Evolutionary conservation across 176 grass and related monocot species (phyloP).

Genomic region (Pharus latifolius): DNA sequence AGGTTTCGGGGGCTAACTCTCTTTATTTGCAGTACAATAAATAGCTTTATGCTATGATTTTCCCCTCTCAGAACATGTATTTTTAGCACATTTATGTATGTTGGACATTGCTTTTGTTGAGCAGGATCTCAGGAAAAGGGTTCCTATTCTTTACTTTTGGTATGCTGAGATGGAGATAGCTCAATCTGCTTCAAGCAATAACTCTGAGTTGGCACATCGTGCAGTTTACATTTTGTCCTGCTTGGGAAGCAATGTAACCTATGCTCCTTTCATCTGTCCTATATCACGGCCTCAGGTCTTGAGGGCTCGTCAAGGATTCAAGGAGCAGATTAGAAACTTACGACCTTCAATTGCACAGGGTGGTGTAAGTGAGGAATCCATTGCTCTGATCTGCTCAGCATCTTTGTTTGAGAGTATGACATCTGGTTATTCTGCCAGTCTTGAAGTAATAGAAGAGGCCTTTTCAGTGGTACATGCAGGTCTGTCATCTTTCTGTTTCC

Average conservation of each 20-base stretch:
- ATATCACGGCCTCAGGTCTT: slow-evolving; percentile 64
- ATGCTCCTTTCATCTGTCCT: slow-evolving; percentile 45
- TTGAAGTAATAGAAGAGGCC: slow-evolving; percentile 77
- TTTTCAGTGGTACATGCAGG: slow-evolving; percentile 63
- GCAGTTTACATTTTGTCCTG: slow-evolving; percentile 76
- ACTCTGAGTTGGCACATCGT: slow-evolving; percentile 47
- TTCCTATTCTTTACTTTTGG: slow-evolving; percentile 74
- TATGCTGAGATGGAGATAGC: slow-evolving; percentile 76
- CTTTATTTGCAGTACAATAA: not conserved
- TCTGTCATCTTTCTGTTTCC: slow-evolving; percentile 14
- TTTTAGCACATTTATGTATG: not conserved
- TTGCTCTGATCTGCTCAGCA: slow-evolving; percentile 75
- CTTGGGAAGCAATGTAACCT: slow-evolving; percentile 65
- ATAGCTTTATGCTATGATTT: not conserved
- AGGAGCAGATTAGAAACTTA: slow-evolving; percentile 77
- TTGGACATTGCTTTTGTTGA: slow-evolving; percentile 10
- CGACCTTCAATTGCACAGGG: slow-evolving; percentile 24
- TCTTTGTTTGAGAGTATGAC: slow-evolving; percentile 87
- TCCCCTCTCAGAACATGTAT: not conserved
- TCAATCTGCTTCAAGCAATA: slow-evolving; percentile 29
- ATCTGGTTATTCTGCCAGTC: slow-evolving; percentile 57
- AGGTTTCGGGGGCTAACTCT: not conserved
- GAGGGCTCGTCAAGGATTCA: slow-evolving; percentile 86
- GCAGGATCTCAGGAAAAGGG: slow-evolving; percentile 66
- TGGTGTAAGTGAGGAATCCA: slow-evolving; percentile 51